Evolutionary conservation across 495 filamentous ascomycete genomes (phyloP).

Genomic region (Extremus antarcticus): DNA sequence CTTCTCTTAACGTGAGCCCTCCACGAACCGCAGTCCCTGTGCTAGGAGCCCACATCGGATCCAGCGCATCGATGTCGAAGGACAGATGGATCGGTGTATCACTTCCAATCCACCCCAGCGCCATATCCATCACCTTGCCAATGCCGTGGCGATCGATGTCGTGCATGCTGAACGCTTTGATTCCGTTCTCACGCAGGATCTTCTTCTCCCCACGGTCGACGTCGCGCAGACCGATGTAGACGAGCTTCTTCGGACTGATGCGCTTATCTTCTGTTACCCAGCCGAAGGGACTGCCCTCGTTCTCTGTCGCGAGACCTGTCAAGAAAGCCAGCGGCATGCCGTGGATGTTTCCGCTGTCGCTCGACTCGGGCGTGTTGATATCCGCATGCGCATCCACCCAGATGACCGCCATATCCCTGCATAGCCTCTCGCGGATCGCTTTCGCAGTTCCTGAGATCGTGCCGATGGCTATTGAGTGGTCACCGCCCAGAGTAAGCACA

Average conservation of each 20-base stretch:
- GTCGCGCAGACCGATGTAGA: conserved; percentile 93
- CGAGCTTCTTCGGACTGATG: conserved; percentile 70
- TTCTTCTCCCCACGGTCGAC: conserved; percentile 86
- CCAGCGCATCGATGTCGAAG: conserved; percentile 94
- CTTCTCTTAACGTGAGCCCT: conserved; percentile 89
- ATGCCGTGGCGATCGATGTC: conserved; percentile 92
- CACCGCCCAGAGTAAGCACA: conserved; percentile 87
- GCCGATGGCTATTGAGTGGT: conserved; percentile 94
- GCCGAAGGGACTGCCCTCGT: conserved; percentile 61
- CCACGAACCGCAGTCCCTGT: conserved; percentile 93
- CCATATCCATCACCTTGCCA: conserved; percentile 95
- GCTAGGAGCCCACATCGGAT: conserved; percentile 91
- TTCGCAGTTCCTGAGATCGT: conserved; percentile 74
- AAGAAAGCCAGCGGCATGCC: conserved; percentile 96
- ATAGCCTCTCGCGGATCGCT: conserved; percentile 69
- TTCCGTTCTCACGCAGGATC: conserved; percentile 73
- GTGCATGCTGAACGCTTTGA: conserved; percentile 97
- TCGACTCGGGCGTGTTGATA: conserved; percentile 91
- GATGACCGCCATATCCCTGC: conserved; percentile 79
- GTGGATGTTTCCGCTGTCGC: conserved; percentile 86
- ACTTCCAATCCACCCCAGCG: conserved; percentile 79
- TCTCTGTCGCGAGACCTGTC: conserved; percentile 68
- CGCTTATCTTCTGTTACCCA: conserved; percentile 63
- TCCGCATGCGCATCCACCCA: conserved; percentile 99
- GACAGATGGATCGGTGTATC: conserved; percentile 94